Evolutionary conservation across 805 yeast species (phyloP), one percentile per base, ranked within the genome.

Genomic region (Kluyveromyces starmeri): DNA sequence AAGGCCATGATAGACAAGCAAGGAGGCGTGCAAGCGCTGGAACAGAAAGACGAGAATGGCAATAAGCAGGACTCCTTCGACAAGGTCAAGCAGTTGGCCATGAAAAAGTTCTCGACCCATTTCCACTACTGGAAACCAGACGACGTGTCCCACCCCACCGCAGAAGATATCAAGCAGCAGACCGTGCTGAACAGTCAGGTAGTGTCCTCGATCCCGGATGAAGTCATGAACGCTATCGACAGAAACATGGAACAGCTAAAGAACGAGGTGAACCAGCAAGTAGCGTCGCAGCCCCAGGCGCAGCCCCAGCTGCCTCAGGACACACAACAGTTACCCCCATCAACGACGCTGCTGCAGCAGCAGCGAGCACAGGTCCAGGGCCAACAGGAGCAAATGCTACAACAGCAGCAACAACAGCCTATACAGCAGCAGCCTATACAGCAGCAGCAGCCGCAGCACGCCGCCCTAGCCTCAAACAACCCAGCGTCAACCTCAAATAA

Each of bases 1-100:
- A 58, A 51, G 49, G 62, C 55, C 30, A 56, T 52, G 55, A 55
- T 51, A 20, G 60, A 51, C 35, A 55, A 53, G 32, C 61, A 53
- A 35, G 38, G 43, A 35, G 36, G 39, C 38, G 17, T 23, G 15
- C 35, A 40, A n/a, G 30, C 35, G 9, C 21, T 32, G 12, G 34
- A 39, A 20, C 37, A 38, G 18, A 22, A 26, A 27, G 35, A 41
- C 23, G 39, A 38, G 24, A 35, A 38, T 10, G 39, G 37, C 16
- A 48, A 43, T 19, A 55, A 55, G 39, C 51, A 47, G 27, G 59
- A 54, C 32, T 51, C 55, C n/a, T 58, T 58, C 30, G 53, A 55
- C 27, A 51, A 51, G 34, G 51, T 58, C 20, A 55, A 57, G 35
- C 39, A 50, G 30, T 41, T 57, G 21, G 59, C 62, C 11, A 48